Percentiles rank a stretch among this genome's conserved stretches.
Evolutionary conservation across 805 yeast genomes (phyloP).

Genomic region (Wickerhamiella alocasiicola): DNA sequence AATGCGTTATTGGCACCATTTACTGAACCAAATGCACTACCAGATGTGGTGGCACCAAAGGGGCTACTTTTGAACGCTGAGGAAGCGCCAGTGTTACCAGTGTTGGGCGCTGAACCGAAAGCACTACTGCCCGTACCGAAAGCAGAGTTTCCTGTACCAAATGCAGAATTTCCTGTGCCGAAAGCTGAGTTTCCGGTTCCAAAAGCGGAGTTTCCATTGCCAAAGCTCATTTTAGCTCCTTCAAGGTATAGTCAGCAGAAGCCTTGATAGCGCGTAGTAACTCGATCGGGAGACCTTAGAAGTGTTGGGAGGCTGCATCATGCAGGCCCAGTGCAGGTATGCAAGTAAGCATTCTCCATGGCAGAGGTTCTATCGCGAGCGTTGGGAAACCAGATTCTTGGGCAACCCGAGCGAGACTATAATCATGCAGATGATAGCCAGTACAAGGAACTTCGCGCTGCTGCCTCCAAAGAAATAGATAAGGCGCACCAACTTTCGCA

Average conservation of each 20-base stretch:
- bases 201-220: conserved; percentile 22
- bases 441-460: conserved; percentile 48
- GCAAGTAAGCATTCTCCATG: background rate
- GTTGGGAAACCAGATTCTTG: conserved; percentile 8
- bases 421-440: conserved; percentile 24
- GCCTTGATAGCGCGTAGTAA: too few relatives aligned
- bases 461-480: conserved; percentile 56
- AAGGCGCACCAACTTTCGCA: conserved; percentile 43
- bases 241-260: too few relatives aligned
- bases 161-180: conserved; percentile 20
- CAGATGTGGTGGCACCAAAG: background rate
- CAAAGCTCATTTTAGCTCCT: too few relatives aligned
- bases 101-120: conserved; percentile 16
- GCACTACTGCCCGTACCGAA: conserved; percentile 16
- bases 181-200: conserved; percentile 23
- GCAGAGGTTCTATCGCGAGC: conserved; percentile 7
- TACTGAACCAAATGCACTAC: background rate
- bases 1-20: background rate
- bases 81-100: conserved; percentile 14
- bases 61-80: conserved; percentile 1
- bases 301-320: too few relatives aligned
- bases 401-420: conserved; percentile 6
- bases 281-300: too few relatives aligned
- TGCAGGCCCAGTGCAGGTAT: too few relatives aligned
- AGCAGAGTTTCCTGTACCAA: conserved; percentile 16